These are phyloP conservation scores for Artomyces pyxidatus DNA, from an alignment of 768 basidiomycete species.

Conservation along the genomic window DNA sequence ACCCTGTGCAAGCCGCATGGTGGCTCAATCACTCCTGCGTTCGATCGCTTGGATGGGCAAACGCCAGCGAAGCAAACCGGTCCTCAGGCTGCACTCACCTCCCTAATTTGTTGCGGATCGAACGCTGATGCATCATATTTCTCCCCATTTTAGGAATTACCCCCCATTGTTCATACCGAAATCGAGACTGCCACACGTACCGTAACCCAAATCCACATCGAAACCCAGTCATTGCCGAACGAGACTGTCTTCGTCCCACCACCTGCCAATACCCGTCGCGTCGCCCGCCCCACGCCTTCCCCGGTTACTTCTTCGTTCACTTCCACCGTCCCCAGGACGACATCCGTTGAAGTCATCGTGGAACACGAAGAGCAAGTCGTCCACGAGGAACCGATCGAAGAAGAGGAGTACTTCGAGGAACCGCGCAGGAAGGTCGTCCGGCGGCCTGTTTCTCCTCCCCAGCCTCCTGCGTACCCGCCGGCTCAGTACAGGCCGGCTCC, in stretches of 20 bases:
- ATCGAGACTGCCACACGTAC: slow-evolving; percentile 46
- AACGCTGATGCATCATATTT: slow-evolving; percentile 15
- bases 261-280: slow-evolving; percentile 72
- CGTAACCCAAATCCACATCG: slow-evolving; percentile 34
- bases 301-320: slow-evolving; percentile 47
- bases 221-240: slow-evolving; percentile 24
- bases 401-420: slow-evolving; percentile 36
- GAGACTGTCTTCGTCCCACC: slow-evolving; percentile 59
- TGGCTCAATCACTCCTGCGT: slow-evolving; percentile 21
- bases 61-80: slow-evolving; percentile 1
- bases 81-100: slow-evolving; percentile 17
- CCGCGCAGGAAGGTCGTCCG: slow-evolving; percentile 30
- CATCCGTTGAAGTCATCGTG: slow-evolving; percentile 53
- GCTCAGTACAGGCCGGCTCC: slow-evolving; percentile 19
- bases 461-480: slow-evolving; percentile 30
- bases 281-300: slow-evolving; percentile 65
- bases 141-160: slow-evolving; percentile 31
- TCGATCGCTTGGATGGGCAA: slow-evolving; percentile 1
- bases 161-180: slow-evolving; percentile 48
- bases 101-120: slow-evolving; percentile 11
- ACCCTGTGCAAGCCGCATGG: slow-evolving; percentile 21
- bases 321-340: slow-evolving; percentile 61
- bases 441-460: slow-evolving; percentile 39
- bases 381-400: slow-evolving; percentile 24
- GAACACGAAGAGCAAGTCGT: slow-evolving; percentile 42